Base-by-base conservation (phyloP, 1,284 basidiomycete genomes). In the Heterobasidion occidentale region DNA sequence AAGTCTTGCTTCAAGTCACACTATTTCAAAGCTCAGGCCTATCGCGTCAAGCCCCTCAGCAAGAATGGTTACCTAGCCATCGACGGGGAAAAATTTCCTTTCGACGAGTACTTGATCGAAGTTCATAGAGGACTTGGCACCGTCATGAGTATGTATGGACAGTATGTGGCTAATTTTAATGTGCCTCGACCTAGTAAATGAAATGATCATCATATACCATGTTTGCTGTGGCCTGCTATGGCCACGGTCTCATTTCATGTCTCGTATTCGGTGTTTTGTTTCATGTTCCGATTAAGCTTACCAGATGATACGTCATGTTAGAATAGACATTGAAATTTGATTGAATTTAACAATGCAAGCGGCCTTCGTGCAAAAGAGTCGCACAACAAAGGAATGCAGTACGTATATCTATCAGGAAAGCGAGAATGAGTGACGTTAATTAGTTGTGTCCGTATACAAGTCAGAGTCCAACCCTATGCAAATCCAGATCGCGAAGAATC, bases 71-170 rank as follows among this genome's bases (percentile, higher is more conserved):
- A 74, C 61, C 69, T 92, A 54, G 75, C 83, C 8, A 76, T 93
- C 56, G 95, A 98, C 65, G 95, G 95, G 15, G 95, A 98, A 72
- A 70, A 74, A 14, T 89, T 86, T 64, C 86, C 88, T 1, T 92
- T 91, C 64, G 79, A 86, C 63, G 80, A 86, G 56, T 94, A 88
- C 68, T 84, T 93, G 63, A 88, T 97, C 6, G 91, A 97, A 68
- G 84, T 92, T 6, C 83, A 92, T 62, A 77, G 78, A 27, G 79
- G 83, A 5, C 70, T 91, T 15, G 92, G 82, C 15, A 86, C 81
- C 0, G 69, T 92, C 14, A 70, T 94, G 17, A 90, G 87, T 64
- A 80, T 85, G 46, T 74, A 83, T 58, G 90, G 90, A 1, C 74
- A 77, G 59, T 92, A 85, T 63, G 79, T 78, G 14, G 74, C 75